Conservation (phyloP, 2,329 filamentous ascomycete genomes). For the Microcyclospora tardicrescens region DNA sequence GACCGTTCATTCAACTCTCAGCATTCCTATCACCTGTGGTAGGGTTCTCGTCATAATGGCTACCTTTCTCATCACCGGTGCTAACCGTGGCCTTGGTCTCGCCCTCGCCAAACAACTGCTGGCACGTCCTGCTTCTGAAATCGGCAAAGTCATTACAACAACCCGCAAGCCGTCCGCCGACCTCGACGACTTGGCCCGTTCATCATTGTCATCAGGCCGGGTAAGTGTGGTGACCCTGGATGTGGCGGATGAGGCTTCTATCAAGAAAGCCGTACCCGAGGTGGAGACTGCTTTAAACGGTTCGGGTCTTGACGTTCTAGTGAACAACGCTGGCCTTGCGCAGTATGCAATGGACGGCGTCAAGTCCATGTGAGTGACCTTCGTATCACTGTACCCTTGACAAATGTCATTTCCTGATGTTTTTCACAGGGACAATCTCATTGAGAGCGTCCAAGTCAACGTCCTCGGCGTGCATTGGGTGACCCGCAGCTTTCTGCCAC, state of each 20-base stretch:
- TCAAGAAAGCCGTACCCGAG: constrained; percentile 22
- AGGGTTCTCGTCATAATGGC: constrained; percentile 16
- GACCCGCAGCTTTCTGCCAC: constrained; percentile 27
- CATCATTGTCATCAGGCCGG: too few relatives aligned
- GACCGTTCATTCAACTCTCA: too few relatives aligned
- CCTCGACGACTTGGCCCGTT: too few relatives aligned
- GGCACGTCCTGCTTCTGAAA: constrained; percentile 17
- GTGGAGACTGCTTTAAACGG: constrained; percentile 25
- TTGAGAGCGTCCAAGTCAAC: too few relatives aligned
- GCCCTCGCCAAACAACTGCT: constrained; percentile 23
- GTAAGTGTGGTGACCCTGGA: too few relatives aligned
- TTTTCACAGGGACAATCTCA: constrained; percentile 21
- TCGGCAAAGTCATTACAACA: constrained; percentile 28
- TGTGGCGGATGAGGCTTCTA: constrained; percentile 23
- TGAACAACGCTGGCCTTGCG: constrained; percentile 33
- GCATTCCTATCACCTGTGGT: too few relatives aligned
- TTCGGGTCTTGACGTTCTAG: constrained; percentile 33
- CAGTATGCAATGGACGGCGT: constrained; percentile 2
- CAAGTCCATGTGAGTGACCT: too few relatives aligned
- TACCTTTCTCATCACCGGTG: constrained; percentile 24
- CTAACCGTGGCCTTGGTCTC: constrained; percentile 25
- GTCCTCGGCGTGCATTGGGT: constrained; percentile 29
- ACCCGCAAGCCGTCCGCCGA: too few relatives aligned
- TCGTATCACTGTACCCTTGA: too few relatives aligned
- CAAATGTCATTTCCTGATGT: constrained; percentile 7